A percentile compares a stretch with the other conserved stretches of the same genome.
Evolutionary conservation across 192 early-diverging fungal genomes (phyloP).

Genomic region (Mortierella alpina): DNA sequence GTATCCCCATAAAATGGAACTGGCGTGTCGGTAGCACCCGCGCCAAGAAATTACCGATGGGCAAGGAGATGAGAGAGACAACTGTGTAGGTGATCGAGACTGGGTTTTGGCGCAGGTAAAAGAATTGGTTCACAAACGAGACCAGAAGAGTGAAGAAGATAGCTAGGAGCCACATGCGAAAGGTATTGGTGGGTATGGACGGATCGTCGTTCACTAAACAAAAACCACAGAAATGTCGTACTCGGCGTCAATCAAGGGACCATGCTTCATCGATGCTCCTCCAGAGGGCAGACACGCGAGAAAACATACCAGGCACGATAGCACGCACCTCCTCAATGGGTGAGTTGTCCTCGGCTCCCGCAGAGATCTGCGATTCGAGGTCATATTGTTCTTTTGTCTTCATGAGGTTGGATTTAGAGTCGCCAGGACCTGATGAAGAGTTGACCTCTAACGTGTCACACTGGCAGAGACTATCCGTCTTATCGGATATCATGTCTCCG

Average conservation of each 20-base stretch:
- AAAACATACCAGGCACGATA: constrained; percentile 44
- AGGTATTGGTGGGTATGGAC: constrained; percentile 56
- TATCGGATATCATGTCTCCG: no score
- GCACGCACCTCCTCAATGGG: constrained; percentile 57
- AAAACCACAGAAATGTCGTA: not conserved
- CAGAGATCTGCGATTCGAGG: constrained; percentile 19
- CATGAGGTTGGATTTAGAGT: not conserved
- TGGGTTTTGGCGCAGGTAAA: constrained; percentile 53
- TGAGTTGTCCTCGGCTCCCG: constrained; percentile 40
- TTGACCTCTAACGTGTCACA: not conserved
- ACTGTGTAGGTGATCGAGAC: constrained; percentile 30
- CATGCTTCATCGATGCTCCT: not conserved
- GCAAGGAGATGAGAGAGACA: constrained; percentile 21
- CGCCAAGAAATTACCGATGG: constrained; percentile 41
- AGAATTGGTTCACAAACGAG: constrained; percentile 56
- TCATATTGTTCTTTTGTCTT: not conserved
- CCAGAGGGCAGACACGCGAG: no score
- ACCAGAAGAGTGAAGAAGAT: constrained; percentile 40
- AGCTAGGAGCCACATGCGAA: constrained; percentile 58
- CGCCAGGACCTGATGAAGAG: not conserved
- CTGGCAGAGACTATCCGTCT: no score
- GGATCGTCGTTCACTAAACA: constrained; percentile 52
- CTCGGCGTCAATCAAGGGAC: not conserved
- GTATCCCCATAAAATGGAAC: constrained; percentile 11
- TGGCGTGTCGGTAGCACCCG: constrained; percentile 19